Evolutionary conservation across 352 stramenopile genomes (phyloP), one percentile per base, ranked within the genome.

Genomic region (Hyaloperonospora brassicae): DNA sequence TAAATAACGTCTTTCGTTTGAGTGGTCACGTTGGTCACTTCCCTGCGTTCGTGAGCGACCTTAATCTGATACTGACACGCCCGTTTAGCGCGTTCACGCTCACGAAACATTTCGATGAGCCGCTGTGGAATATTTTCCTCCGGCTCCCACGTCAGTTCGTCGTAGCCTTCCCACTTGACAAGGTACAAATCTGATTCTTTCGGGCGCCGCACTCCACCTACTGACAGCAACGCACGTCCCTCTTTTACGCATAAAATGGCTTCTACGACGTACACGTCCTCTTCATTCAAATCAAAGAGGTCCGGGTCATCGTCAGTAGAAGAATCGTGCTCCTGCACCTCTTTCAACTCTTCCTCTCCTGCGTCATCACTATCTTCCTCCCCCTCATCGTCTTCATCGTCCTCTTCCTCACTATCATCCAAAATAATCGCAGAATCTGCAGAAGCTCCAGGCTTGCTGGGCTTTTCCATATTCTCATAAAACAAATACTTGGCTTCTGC

Each of bases 141-240:
- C 0, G 80, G 77, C 40, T 90, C 80, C 80, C 80, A 90, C 24
- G 80, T 90, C 5, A 90, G 62, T 53, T 90, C 80, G 31, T 90
- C 61, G 62, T 88, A 90, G 35, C 72, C 70, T 47, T 86, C 77
- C 80, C 80, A 90, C 42, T 90, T 90, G 31, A 88, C 77, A 7
- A 90, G 68, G 42, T 79, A 88, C 38, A 86, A 56, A 50, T 89
- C 79, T 7, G 66, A 61, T 44, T 89, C 79, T 51, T 89, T 89
- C 1, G 62, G 61, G 4, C 57, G 57, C 1, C 55, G 50, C 30
- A 65, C 61, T 22, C 55, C 59, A 14, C 57, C 66, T 31, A 43
- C 57, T 1, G 64, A 72, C 24, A 76, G 35, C 21, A 84, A 47
- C 12, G 66, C 65, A 8, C 73, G 65, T 9, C 78, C 78, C 45